These are phyloP conservation scores for Poteriospumella lacustris DNA, from an alignment of 108 stramenopile genomes.

Conservation along the genomic window DNA sequence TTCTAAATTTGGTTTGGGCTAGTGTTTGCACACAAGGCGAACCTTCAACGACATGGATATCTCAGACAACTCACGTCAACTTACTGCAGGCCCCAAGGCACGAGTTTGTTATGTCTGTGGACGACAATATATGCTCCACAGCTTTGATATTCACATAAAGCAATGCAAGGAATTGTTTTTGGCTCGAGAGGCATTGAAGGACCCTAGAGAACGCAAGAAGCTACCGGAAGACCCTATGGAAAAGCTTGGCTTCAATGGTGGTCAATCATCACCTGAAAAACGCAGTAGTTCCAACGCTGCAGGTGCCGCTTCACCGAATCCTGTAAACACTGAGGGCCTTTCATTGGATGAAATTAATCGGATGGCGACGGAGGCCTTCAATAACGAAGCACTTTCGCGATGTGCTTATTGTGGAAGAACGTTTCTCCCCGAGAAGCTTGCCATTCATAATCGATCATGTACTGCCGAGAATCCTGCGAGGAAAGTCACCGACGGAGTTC, in stretches of 20 bases:
- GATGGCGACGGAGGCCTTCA: constrained; percentile 9
- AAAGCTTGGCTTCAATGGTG: neutral
- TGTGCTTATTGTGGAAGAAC: constrained; percentile 25
- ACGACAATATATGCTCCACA: constrained; percentile 12
- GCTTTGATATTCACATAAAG: constrained; percentile 30
- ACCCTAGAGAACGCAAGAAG: neutral
- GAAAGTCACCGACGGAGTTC: neutral
- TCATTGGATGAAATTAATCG: constrained; percentile 16
- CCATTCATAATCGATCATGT: constrained; percentile 19
- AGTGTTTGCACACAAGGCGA: no score
- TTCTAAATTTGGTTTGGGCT: no score
- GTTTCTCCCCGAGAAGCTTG: constrained; percentile 18
- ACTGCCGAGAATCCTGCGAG: constrained; percentile 28
- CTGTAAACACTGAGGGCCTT: no score
- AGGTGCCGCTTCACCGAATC: neutral
- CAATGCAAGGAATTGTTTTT: constrained; percentile 29
- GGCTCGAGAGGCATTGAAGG: constrained; percentile 3
- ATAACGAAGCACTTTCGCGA: neutral
- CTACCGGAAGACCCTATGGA: constrained; percentile 3
- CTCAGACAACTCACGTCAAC: no score
- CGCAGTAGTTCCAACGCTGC: neutral
- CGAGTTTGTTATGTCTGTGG: constrained; percentile 29
- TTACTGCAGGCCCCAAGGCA: neutral
- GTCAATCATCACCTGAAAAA: neutral
- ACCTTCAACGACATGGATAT: no score